Conservation (phyloP, 768 basidiomycete genomes). For the Pilatotrama ljubarskyi region DNA sequence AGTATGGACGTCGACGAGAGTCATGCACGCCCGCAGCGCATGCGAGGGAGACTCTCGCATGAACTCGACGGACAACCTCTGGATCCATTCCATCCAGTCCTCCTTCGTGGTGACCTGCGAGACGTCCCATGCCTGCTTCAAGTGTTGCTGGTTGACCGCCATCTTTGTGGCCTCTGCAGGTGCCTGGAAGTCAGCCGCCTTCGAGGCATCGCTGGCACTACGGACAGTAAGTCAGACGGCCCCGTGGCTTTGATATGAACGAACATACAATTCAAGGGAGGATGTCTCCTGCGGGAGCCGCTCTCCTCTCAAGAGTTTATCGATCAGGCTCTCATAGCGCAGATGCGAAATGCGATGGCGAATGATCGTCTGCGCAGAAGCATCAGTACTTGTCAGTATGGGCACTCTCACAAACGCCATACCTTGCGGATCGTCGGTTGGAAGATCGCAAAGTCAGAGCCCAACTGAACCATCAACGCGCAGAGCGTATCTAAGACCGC, state of each 20-base stretch:
- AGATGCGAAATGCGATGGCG: slow-evolving; percentile 76
- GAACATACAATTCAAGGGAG: slow-evolving; percentile 3
- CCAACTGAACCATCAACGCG: slow-evolving; percentile 89
- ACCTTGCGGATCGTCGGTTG: slow-evolving; percentile 98
- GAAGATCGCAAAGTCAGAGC: slow-evolving; percentile 96
- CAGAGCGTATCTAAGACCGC: slow-evolving; percentile 93
- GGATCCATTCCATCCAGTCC: slow-evolving; percentile 97
- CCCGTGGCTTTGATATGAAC: too few relatives aligned
- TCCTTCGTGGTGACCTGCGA: slow-evolving; percentile 73
- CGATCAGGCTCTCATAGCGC: slow-evolving; percentile 85
- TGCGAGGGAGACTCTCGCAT: slow-evolving; percentile 99
- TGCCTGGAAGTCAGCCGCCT: slow-evolving; percentile 72
- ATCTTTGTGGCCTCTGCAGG: slow-evolving; percentile 82
- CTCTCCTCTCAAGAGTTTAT: slow-evolving; percentile 90
- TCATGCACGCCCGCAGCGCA: slow-evolving; percentile 96
- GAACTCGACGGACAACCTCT: slow-evolving; percentile 87
- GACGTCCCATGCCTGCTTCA: slow-evolving; percentile 96
- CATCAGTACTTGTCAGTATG: slow-evolving; percentile 1
- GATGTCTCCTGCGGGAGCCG: slow-evolving; percentile 75
- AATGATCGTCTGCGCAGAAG: slow-evolving; percentile 58
- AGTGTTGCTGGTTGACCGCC: slow-evolving; percentile 93
- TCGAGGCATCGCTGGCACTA: slow-evolving; percentile 59
- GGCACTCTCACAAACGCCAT: slow-evolving; percentile 14
- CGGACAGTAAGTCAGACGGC: slow-evolving; percentile 48
- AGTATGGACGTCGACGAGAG: slow-evolving; percentile 85